Evolutionary conservation across 2,329 filamentous ascomycete genomes (phyloP).

Genomic region (Cryphonectria carpinicola): DNA sequence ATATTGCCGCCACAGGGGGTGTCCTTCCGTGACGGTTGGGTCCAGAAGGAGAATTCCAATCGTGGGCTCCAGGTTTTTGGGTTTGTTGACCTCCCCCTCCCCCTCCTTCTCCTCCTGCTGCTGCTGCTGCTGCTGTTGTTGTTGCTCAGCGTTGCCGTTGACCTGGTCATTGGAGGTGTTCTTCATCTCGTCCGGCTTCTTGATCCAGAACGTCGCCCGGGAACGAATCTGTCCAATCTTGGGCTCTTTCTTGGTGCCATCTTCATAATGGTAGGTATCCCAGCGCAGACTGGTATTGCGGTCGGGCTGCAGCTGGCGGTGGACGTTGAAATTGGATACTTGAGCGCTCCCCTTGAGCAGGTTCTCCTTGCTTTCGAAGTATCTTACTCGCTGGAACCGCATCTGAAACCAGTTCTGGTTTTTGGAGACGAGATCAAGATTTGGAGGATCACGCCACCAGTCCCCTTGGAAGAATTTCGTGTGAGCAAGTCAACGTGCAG

Average conservation of each 20-base stretch:
- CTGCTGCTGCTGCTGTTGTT: not conserved
- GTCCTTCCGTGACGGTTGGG: slow-evolving; percentile 15
- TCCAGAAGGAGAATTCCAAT: slow-evolving; percentile 23
- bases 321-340: slow-evolving; percentile 32
- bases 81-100: too few relatives aligned
- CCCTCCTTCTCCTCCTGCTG: too few relatives aligned
- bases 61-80: slow-evolving; percentile 21
- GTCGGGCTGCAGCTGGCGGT: slow-evolving; percentile 33
- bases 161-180: not conserved
- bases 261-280: slow-evolving; percentile 28
- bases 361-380: slow-evolving; percentile 28
- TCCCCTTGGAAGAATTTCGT: slow-evolving; percentile 24
- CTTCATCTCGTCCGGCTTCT: slow-evolving; percentile 25
- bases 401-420: slow-evolving; percentile 35
- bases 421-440: slow-evolving; percentile 32
- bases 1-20: slow-evolving; percentile 35
- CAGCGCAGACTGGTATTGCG: slow-evolving; percentile 33
- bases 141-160: slow-evolving; percentile 13
- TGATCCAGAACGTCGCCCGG: slow-evolving; percentile 35
- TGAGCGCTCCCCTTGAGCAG: slow-evolving; percentile 28
- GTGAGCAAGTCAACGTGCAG: not conserved
- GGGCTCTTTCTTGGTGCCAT: slow-evolving; percentile 10
- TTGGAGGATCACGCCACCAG: slow-evolving; percentile 34
- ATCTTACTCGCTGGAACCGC: slow-evolving; percentile 34
- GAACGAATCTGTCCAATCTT: slow-evolving; percentile 33